Evolutionary conservation across 78 protist species (phyloP), one percentile per base, ranked within the genome.

Genomic region (Emiliania huxleyi): DNA sequence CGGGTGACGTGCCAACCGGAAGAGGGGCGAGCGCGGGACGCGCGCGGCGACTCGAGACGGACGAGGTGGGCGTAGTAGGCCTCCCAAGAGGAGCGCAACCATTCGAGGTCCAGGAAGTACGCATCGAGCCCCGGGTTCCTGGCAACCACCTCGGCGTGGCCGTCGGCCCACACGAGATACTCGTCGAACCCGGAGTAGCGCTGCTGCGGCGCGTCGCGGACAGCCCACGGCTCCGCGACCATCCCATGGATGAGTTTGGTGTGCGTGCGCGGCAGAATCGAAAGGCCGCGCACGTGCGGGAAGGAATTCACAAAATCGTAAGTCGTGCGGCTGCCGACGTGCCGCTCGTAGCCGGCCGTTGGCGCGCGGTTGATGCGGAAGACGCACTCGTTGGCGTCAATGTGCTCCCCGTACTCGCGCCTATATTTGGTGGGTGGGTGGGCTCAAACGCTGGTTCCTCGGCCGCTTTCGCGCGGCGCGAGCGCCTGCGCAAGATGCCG

Each of bases 301-400:
- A 44, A 44, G 22, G 89, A 81, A 42, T 81, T 81, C 35, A 81
- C 37, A 5, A 2, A 44, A 38, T 81, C 89, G 89, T 15, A 29
- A 25, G 89, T 81, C 37, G 89, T 81, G 18, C 38, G n/a, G 22
- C 15, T 4, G 56, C 89, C 89, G 23, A 81, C 89, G 89, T 81
- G 56, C 42, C 40, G 11, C 55, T 81, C 89, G 38, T 44, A 81
- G 35, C 89, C 89, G 21, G 0, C 15, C 40, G 89, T 81, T 2
- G 89, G 89, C 89, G 33, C 89, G 35, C 89, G 89, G 22, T 81
- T 81, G 15, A 81, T 81, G 26, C 89, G 89, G 40, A 21, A 81
- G 22, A 81, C 89, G 56, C 38, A 44, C 56, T 81, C 48, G 87
- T 43, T 6, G 35, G 87, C 46, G 49, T 43, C 87, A 52, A 43